phyloP scores from a whole-genome alignment of 2,329 filamentous ascomycete genomes.

The Paraphoma chrysanthemicola region DNA sequence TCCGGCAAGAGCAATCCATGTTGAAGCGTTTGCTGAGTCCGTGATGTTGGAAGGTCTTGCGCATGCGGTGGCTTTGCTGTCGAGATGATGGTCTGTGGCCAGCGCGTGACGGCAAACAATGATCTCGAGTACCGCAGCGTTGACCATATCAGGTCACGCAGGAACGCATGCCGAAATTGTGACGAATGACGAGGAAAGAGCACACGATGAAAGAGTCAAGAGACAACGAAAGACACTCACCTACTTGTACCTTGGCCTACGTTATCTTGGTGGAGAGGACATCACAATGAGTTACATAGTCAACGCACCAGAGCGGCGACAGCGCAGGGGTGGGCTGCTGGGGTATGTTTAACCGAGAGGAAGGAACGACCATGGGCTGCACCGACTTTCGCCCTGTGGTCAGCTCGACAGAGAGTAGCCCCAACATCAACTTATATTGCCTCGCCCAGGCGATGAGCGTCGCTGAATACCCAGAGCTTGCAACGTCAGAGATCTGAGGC shows the following conservation, averaged over 20 bases:
- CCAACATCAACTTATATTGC: conserved; percentile 2
- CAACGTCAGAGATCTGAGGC: conserved; percentile 8
- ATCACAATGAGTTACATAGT: background rate
- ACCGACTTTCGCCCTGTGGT: background rate
- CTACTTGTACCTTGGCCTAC: background rate
- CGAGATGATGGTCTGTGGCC: conserved; percentile 1
- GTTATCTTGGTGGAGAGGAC: background rate
- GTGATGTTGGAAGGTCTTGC: background rate
- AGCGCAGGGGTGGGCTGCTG: background rate
- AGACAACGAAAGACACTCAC: background rate
- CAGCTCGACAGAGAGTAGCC: background rate
- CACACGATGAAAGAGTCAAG: background rate
- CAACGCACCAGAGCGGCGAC: background rate
- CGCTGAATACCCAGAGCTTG: background rate
- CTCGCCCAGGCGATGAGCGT: background rate
- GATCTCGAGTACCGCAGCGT: background rate
- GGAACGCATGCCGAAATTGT: background rate
- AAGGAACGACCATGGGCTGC: conserved; percentile 11
- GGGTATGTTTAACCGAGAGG: background rate
- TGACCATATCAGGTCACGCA: background rate
- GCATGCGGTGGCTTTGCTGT: background rate
- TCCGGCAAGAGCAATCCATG: background rate
- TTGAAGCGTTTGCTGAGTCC: background rate
- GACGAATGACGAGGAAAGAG: background rate
- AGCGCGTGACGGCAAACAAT: conserved; percentile 8